Evolutionary conservation across 805 yeast genomes (phyloP), one percentile per base, ranked within the genome.

Genomic region (Yamadazyma kitorensis): DNA sequence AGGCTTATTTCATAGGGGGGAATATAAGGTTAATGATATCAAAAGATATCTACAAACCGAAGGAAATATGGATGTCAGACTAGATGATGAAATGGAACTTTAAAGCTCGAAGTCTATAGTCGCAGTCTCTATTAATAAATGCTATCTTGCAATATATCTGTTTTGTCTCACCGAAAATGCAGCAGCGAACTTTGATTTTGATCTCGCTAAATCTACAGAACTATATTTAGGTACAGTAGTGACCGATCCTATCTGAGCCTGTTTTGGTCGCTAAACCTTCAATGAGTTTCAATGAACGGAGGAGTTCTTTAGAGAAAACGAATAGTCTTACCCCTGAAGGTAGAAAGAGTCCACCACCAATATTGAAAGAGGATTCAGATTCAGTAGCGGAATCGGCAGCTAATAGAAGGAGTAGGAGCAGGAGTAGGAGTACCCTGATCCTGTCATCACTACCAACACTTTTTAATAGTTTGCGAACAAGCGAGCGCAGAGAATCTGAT

Each of bases 1-100:
- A 4, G 99, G 99, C 27, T 83, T 93, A 82, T 93, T 93, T 70
- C 99, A 93, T 67, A 74, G 98, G 55, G 89, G 86, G 15, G 98
- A 91, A 51, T 93, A 83, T 60, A 80, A 86, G 9, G 97, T 93
- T 12, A 72, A 74, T 31, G 80, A 88, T 31, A 96, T 93, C 27
- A 93, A 93, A 60, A 56, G 72, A 18, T 79, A 73, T 45, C 70
- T 91, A 55, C 60, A 68, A 29, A 60, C 68, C 1, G 57, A 72
- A 11, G 86, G 83, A 0, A 46, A 49, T 8, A 71, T 86, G 53
- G 76, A 76, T 40, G 95, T 86, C n/a, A 76, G 96, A 58, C 66
- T 81, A 42, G 89, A 82, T 18, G 38, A 34, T 24, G 31, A 35
- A 21, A 28, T 35, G 12, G 20, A 31, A 15, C 26, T 35, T 6